Conservation (phyloP, 2,329 filamentous ascomycete species). For the Hymenoscyphus scutula region DNA sequence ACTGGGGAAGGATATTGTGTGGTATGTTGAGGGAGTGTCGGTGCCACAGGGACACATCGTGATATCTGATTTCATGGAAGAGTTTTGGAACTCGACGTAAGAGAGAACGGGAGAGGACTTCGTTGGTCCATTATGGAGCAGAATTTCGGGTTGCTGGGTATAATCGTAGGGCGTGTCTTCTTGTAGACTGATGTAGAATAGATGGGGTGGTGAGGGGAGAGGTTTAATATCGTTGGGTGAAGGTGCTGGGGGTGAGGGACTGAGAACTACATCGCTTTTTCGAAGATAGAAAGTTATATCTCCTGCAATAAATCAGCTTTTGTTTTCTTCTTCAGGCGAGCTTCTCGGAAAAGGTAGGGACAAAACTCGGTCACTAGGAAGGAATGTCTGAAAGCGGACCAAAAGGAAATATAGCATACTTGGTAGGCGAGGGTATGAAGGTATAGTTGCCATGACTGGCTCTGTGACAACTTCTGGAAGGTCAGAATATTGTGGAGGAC, state of each 20-base stretch:
- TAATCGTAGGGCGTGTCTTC: conserved; percentile 20
- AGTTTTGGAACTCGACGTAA: conserved; percentile 29
- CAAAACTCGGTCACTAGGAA: background rate
- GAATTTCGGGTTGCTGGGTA: conserved; percentile 25
- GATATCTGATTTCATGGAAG: conserved; percentile 28
- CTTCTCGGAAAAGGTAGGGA: no score
- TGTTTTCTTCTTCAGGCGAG: background rate
- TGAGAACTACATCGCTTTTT: conserved; percentile 26
- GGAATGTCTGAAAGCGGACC: background rate
- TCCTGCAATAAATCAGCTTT: conserved; percentile 1
- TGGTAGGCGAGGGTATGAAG: conserved; percentile 27
- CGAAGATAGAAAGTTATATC: conserved; percentile 31
- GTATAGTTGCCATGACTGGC: conserved; percentile 2
- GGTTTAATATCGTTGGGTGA: conserved; percentile 26
- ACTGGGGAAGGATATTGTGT: conserved; percentile 15
- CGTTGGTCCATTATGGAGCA: conserved; percentile 27
- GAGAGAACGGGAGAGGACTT: conserved; percentile 26
- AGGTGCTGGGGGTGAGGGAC: conserved; percentile 26
- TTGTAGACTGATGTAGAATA: conserved; percentile 30
- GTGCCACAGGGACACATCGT: conserved; percentile 26
- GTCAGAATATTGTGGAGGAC: conserved; percentile 11
- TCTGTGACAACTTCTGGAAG: conserved; percentile 15
- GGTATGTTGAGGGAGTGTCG: conserved; percentile 13
- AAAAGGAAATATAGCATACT: background rate
- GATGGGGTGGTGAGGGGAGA: conserved; percentile 27